A percentile compares a stretch with the other conserved stretches of the same genome.
Conservation (phyloP, 208 protist genomes). For the Trypanosoma melophagium region DNA sequence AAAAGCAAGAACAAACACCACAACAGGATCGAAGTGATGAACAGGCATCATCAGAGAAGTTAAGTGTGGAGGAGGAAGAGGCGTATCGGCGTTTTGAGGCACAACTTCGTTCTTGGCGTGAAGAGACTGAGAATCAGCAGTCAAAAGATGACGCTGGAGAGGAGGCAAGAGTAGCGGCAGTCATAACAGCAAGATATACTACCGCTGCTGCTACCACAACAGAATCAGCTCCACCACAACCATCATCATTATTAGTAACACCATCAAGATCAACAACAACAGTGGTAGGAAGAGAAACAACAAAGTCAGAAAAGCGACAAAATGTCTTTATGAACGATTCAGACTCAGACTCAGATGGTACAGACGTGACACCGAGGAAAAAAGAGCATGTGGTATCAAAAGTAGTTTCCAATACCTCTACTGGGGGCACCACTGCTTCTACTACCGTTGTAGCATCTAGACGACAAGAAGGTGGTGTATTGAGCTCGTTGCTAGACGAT, state of each 20-base stretch:
- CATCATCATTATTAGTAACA: too few relatives aligned
- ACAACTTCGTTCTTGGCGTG: conserved; percentile 23
- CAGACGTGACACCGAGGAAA: background rate
- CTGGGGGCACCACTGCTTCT: too few relatives aligned
- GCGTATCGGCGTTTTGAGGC: conserved; percentile 36
- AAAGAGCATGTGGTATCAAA: background rate
- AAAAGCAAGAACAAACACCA: background rate
- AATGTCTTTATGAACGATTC: conserved; percentile 30
- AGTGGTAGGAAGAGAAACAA: too few relatives aligned
- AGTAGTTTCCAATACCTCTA: background rate
- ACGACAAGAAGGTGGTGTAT: conserved; percentile 12
- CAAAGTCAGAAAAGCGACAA: background rate
- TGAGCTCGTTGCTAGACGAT: conserved; percentile 30
- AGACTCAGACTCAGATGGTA: conserved; percentile 9
- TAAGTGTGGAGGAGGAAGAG: conserved; percentile 22
- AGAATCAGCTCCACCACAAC: too few relatives aligned
- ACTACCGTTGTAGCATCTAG: background rate
- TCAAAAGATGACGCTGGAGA: conserved; percentile 3
- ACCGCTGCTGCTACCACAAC: too few relatives aligned
- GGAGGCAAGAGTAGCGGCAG: conserved; percentile 16
- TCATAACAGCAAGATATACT: conserved; percentile 21
- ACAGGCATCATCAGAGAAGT: too few relatives aligned
- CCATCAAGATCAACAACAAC: too few relatives aligned
- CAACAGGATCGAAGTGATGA: background rate
- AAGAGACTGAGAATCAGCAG: conserved; percentile 6